These are phyloP conservation scores for Globisporangium nodosum DNA, from an alignment of 352 stramenopile species.

Conservation along the genomic window DNA sequence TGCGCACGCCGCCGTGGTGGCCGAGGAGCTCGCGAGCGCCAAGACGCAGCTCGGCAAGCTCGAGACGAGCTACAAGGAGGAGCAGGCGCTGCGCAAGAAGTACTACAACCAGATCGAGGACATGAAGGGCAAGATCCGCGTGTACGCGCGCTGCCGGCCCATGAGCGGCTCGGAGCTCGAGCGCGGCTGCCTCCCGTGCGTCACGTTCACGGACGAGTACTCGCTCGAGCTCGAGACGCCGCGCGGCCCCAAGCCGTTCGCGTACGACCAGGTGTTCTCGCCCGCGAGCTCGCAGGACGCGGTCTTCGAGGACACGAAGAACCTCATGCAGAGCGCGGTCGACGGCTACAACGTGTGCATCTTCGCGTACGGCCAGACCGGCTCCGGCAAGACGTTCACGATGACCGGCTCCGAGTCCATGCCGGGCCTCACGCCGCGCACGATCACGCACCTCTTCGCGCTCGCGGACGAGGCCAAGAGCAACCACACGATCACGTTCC, in stretches of 20 bases:
- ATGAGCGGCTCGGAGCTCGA: slow-evolving; percentile 87
- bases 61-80: slow-evolving; percentile 79
- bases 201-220: slow-evolving; percentile 77
- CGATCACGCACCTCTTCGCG: slow-evolving; percentile 84
- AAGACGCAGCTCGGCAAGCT: slow-evolving; percentile 40
- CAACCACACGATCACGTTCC: slow-evolving; percentile 66
- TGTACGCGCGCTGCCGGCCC: slow-evolving; percentile 88
- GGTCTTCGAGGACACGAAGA: slow-evolving; percentile 92
- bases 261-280: slow-evolving; percentile 90
- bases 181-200: slow-evolving; percentile 54
- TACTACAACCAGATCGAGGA: slow-evolving; percentile 96
- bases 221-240: slow-evolving; percentile 80
- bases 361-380: slow-evolving; percentile 93
- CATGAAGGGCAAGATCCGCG: slow-evolving; percentile 94
- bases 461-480: slow-evolving; percentile 44
- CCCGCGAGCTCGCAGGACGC: slow-evolving; percentile 61
- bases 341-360: slow-evolving; percentile 93
- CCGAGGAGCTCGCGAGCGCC: slow-evolving; percentile 29
- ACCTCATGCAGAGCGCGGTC: slow-evolving; percentile 85
- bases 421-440: slow-evolving; percentile 80
- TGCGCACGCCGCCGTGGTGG: slow-evolving; percentile 40
- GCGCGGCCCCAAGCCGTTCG: slow-evolving; percentile 82
- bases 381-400: slow-evolving; percentile 92
- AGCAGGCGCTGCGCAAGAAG: slow-evolving; percentile 90
- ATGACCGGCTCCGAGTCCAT: slow-evolving; percentile 80